Base-by-base conservation (phyloP, 495 filamentous ascomycete genomes). In the Chaetomium fimeti region DNA sequence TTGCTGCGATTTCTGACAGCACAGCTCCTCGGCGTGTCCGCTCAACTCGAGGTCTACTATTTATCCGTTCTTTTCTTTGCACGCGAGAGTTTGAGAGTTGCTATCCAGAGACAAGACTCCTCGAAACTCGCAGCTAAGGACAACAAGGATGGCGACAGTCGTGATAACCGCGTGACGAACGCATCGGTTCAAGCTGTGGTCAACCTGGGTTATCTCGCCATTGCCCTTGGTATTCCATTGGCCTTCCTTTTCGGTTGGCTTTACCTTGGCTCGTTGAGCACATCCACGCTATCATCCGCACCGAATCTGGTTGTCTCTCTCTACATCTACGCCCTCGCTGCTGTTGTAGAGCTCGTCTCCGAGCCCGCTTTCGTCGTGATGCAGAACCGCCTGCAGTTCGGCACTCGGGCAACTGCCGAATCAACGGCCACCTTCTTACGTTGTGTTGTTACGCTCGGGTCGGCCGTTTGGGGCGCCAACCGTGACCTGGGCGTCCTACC, bases 11-110 rank as follows among this genome's bases (percentile, higher is more conserved):
- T 87, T 69, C 78, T 98, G 24, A 93, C 92, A 0, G 93, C 94
- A 0, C 83, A 88, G 48, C 80, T 92, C 0, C 82, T 98, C 2
- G 94, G 92, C 5, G 81, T 94, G 29, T 89, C 92, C 1, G 85
- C 91, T 3, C 95, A 96, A 72, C 83, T 98, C 5, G 94, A 99
- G 65, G 84, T 98, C 2, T 96, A 90, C 74, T 91, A 91, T 62
- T 87, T 93, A 32, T 88, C 91, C 2, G 87, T 95, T 13, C 80
- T 98, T 2, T 97, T 92, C 73, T 98, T 98, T 67, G 90, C 94
- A 0, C 82, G 94, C 36, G 94, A 99, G 76, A 91, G 88, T 60
- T 77, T 98, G 48, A 85, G 94, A 20, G 86, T 92, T 25, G 92
- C 92, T 4, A 83, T 96, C 42, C 93, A 97, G 74, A 83, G 93